Percentiles rank a stretch among this genome's conserved stretches.
These are phyloP conservation scores for Fusarium haematococcum DNA, from an alignment of 2,329 filamentous ascomycete species.

Conservation along the genomic window DNA sequence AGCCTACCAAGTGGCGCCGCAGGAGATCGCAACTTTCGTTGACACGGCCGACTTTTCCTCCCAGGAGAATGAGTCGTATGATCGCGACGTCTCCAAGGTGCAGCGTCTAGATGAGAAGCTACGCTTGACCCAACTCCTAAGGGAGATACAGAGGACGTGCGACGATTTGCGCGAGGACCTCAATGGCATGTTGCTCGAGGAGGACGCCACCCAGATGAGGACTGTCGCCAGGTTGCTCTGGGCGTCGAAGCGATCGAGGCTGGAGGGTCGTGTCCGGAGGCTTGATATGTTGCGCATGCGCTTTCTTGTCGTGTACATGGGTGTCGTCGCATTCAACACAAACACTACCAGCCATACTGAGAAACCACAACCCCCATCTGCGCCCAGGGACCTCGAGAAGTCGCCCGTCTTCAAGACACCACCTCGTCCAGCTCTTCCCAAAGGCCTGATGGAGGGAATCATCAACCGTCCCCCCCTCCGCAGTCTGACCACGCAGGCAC, in stretches of 20 bases:
- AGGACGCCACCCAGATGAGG: constrained; percentile 56
- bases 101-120: constrained; percentile 72
- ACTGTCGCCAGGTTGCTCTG: constrained; percentile 66
- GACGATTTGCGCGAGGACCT: constrained; percentile 73
- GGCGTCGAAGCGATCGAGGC: constrained; percentile 64
- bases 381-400: constrained; percentile 52
- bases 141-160: constrained; percentile 71
- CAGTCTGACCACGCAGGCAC: constrained; percentile 64
- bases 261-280: constrained; percentile 69
- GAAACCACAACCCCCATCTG: constrained; percentile 49
- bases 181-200: constrained; percentile 63
- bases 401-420: constrained; percentile 45
- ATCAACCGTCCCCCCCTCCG: constrained; percentile 62
- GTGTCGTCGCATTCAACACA: constrained; percentile 59
- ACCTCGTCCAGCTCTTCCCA: constrained; percentile 52
- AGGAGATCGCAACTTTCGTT: constrained; percentile 68
- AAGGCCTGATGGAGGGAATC: constrained; percentile 58
- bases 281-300: constrained; percentile 73
- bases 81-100: constrained; percentile 68
- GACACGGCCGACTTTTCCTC: constrained; percentile 72
- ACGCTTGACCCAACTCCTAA: constrained; percentile 67
- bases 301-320: constrained; percentile 74
- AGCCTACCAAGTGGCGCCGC: constrained; percentile 69
- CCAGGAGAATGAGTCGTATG: constrained; percentile 73
- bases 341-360: constrained; percentile 44